Evolutionary conservation across 2,329 filamentous ascomycete genomes (phyloP), one percentile per base, ranked within the genome.

Genomic region (Hypoxylon sp.): DNA sequence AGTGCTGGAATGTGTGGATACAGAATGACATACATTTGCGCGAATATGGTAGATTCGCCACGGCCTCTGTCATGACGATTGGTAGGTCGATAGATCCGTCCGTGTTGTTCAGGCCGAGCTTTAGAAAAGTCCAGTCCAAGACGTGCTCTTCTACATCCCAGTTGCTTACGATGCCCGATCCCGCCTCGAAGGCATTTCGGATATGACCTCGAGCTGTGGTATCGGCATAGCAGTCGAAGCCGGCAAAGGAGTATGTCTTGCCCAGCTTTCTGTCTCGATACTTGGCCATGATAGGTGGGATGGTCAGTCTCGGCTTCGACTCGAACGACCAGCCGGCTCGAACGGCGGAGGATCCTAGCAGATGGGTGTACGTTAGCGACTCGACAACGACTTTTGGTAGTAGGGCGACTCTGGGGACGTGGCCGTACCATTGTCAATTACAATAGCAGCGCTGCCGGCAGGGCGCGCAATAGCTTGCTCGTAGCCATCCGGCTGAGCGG

Each of bases 121-220:
- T 98, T 66, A 97, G 82, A 74, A 99, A 99, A 37, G 93, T 84
- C 74, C 97, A 97, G 77, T 99, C 95, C 42, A 99, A 78, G 4
- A 97, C 82, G 56, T 94, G 92, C 75, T 99, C 95, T 86, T 97
- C 92, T 27, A 92, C 93, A 75, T 99, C 95, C 92, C 96, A 99
- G 73, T 98, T 98, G 74, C 91, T 93, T 59, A 98, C 87, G 43
- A 99, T 89, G 63, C 93, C 94, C 40, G 89, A 94, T 20, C 93
- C 93, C 1, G 89, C 85, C 73, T 99, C 95, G 69, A 97, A 98
- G 1, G 93, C 89, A 73, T 91, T 90, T 72, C 94, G 89, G 58
- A 96, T 88, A 73, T 98, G 95, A 9, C 92, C 91, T 54, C 91
- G 85, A 18, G 95, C 92, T 1, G 92, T 97, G 21, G 94, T 95